Base-by-base conservation (phyloP, 805 yeast species). In the Naumovozyma dairenensis region DNA sequence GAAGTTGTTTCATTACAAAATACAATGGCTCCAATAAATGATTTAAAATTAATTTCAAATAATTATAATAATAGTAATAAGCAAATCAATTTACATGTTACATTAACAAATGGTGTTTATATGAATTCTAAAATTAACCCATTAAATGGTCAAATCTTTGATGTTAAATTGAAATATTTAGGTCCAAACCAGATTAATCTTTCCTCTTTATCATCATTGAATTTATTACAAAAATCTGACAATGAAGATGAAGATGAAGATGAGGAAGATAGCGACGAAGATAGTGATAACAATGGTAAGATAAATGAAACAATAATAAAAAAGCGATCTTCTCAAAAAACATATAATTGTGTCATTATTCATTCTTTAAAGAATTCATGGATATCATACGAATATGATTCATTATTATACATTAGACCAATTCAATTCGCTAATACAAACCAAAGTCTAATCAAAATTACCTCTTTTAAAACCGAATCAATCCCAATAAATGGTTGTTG, bases 81-180 rank as follows among this genome's bases (percentile, higher is more conserved):
- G n/a, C 18, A 13, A 6, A 39, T 61, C 3, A 66, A 60, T 38
- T 66, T 82, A 8, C 93, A 86, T 55, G 69, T 85, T 32, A 96
- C 96, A 2, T 66, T 86, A 65, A 69, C 61, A n/a, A 83, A 77
- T 53, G 97, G 97, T 15, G 73, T 87, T 1, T 84, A 80, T 57
- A 76, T 77, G 2, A 62, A 78, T 13, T 71, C 84, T 0, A 57
- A 62, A 5, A 45, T 86, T 25, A 84, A 81, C 48, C 48, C 53
- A 0, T 46, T 60, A 4, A 64, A 78, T 3, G 96, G 94, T 3
- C 66, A 73, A 15, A 52, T 80, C 10, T 60, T 71, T 1, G 78
- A 80, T 42, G 72, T 85, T 1, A 65, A 80, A 45, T 72, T 75
- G 13, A 76, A 78, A 48, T 85, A 80, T 48, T 53, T 84, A 19